Evolutionary conservation across 257 asterid genomes (phyloP).

Genomic region (Ocimum tenuiflorum): DNA sequence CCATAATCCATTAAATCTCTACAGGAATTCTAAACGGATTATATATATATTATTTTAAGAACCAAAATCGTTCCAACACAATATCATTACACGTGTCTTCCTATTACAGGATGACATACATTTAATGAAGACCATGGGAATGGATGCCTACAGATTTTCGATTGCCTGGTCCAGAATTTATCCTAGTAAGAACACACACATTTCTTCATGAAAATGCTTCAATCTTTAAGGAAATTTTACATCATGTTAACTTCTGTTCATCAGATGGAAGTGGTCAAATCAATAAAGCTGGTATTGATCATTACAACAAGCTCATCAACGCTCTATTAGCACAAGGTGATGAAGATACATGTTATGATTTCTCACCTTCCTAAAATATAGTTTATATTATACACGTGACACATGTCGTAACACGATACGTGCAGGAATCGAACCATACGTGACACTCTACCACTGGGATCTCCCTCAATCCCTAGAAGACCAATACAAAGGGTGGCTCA

Average conservation of each 20-base stretch:
- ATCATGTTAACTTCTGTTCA: neutral
- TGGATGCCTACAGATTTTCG: slow-evolving; percentile 91
- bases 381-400: too few species aligned
- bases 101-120: slow-evolving; percentile 57
- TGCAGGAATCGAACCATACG: slow-evolving; percentile 76
- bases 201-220: neutral
- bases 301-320: slow-evolving; percentile 68
- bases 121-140: slow-evolving; percentile 77
- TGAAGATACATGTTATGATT: neutral
- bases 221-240: neutral
- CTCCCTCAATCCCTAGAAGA: slow-evolving; percentile 79
- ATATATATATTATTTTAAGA: too few species aligned
- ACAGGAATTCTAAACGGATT: too few species aligned
- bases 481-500: slow-evolving; percentile 63
- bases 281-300: slow-evolving; percentile 79
- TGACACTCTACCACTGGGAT: slow-evolving; percentile 90
- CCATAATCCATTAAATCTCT: too few species aligned
- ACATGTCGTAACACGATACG: neutral
- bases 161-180: slow-evolving; percentile 87
- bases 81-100: neutral
- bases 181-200: slow-evolving; percentile 48
- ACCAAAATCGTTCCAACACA: neutral
- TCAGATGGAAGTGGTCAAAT: slow-evolving; percentile 75
- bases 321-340: slow-evolving; percentile 65
- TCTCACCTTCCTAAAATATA: neutral